phyloP scores from a whole-genome alignment of 257 asterid species.

The Salvia miltiorrhiza region DNA sequence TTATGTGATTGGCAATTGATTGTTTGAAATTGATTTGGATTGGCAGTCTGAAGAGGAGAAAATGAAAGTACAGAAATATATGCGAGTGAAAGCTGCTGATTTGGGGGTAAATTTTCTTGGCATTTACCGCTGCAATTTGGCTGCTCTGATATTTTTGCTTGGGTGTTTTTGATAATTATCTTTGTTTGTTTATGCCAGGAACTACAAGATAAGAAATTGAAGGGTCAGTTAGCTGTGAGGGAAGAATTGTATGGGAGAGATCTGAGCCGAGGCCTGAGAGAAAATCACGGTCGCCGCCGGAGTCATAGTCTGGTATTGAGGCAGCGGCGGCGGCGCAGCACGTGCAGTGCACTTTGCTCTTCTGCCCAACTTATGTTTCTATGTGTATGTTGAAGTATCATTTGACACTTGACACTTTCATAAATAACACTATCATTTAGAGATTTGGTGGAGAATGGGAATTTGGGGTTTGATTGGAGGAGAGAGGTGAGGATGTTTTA shows the following conservation, averaged over 20 bases:
- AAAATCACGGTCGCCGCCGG: too few relatives aligned
- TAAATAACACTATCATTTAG: too few relatives aligned
- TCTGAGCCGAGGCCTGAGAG: too few relatives aligned
- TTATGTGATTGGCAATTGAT: not conserved
- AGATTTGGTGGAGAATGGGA: too few relatives aligned
- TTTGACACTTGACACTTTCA: too few relatives aligned
- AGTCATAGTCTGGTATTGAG: too few relatives aligned
- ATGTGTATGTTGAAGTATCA: too few relatives aligned
- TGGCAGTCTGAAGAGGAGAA: slow-evolving; percentile 66
- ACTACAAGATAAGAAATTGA: slow-evolving; percentile 74
- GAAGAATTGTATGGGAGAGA: slow-evolving; percentile 68
- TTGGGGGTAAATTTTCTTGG: slow-evolving; percentile 45
- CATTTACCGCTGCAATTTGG: not conserved
- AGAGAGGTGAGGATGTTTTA: too few relatives aligned
- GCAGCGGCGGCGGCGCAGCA: too few relatives aligned
- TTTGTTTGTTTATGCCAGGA: slow-evolving; percentile 30
- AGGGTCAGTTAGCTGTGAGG: slow-evolving; percentile 77
- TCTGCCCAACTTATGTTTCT: too few relatives aligned
- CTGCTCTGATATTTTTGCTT: not conserved
- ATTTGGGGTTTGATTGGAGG: too few relatives aligned
- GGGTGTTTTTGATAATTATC: slow-evolving; percentile 9
- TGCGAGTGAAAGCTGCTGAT: slow-evolving; percentile 72
- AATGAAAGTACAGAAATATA: slow-evolving; percentile 54
- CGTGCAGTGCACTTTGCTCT: too few relatives aligned
- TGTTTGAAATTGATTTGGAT: slow-evolving; percentile 2